Conservation (phyloP, 2,329 filamentous ascomycete species). For the Ascocoryne sarcoides region DNA sequence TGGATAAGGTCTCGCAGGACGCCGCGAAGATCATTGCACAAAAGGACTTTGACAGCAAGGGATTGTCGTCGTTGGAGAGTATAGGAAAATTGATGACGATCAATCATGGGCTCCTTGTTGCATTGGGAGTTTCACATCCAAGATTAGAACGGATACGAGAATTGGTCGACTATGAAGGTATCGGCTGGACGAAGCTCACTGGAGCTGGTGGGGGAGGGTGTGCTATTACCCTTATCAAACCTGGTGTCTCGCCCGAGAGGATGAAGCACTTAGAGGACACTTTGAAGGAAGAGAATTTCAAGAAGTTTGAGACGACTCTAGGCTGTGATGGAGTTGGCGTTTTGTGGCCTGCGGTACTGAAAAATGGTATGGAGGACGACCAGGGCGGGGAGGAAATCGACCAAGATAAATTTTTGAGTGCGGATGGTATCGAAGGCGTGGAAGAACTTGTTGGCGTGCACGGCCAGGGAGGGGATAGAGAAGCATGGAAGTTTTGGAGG, state of each 20-base stretch:
- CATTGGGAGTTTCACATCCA: slow-evolving; percentile 89
- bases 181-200: slow-evolving; percentile 96
- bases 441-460: slow-evolving; percentile 79
- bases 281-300: slow-evolving; percentile 64
- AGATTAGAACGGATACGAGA: slow-evolving; percentile 86
- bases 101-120: slow-evolving; percentile 88
- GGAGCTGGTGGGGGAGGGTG: slow-evolving; percentile 94
- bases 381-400: slow-evolving; percentile 89
- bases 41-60: slow-evolving; percentile 58
- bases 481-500: slow-evolving; percentile 84
- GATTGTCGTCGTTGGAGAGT: slow-evolving; percentile 55
- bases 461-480: slow-evolving; percentile 56
- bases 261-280: slow-evolving; percentile 56
- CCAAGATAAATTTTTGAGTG: slow-evolving; percentile 77
- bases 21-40: slow-evolving; percentile 46
- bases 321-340: slow-evolving; percentile 92
- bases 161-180: slow-evolving; percentile 76
- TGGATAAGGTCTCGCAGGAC: slow-evolving; percentile 60
- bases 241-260: slow-evolving; percentile 47
- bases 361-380: slow-evolving; percentile 70
- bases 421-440: slow-evolving; percentile 74
- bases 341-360: slow-evolving; percentile 83
- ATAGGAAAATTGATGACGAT: slow-evolving; percentile 85
- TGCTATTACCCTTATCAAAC: slow-evolving; percentile 81
- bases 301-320: slow-evolving; percentile 79